Base-by-base conservation (phyloP, 2,329 filamentous ascomycete genomes). In the Cladosporium austrohemisphaericum region DNA sequence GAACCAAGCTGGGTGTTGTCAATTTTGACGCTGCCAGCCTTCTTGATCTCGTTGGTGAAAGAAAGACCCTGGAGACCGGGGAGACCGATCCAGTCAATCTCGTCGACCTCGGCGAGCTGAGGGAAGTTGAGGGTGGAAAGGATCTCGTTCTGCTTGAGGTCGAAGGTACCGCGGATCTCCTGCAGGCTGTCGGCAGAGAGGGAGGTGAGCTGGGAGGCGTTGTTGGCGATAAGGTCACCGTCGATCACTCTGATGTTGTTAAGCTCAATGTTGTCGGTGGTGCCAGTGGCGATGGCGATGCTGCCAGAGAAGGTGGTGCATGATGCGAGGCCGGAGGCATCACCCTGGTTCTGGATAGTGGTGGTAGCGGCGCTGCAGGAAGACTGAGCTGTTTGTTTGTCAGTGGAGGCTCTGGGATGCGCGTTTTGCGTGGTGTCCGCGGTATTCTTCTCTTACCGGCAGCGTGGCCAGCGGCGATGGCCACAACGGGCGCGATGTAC, bases 1-100 rank as follows among this genome's bases (percentile, higher is more conserved):
- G 79, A 82, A 67, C 75, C 79, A 60, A 98, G 80, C 70, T 84
- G 83, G 43, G 93, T 98, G 76, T 98, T 93, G 71, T 83, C 80
- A 67, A 98, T 91, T 59, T 74, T 71, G 60, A 98, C 79, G 55
- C 73, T 78, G 56, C 72, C 73, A 52, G 87, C 87, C 68, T 81
- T 74, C 60, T 77, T 81, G 62, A 97, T 76, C 71, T 79, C 66
- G 75, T 78, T 65, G 70, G 75, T 71, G 72, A 88, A 86, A 50
- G 71, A 72, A 36, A 88, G 71, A 26, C 65, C 61, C 62, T 79
- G 75, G 31, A 88, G 74, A 57, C 75, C 73, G 54, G 84, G 84
- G 33, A 96, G 80, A 58, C 86, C 85, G 52, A 78, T 74, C 78
- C 86, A 91, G 58, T 78, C 70, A 67, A 97, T 84, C 51, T 72